Base-by-base conservation (phyloP, 768 basidiomycete genomes). In the Podaxis sp. region DNA sequence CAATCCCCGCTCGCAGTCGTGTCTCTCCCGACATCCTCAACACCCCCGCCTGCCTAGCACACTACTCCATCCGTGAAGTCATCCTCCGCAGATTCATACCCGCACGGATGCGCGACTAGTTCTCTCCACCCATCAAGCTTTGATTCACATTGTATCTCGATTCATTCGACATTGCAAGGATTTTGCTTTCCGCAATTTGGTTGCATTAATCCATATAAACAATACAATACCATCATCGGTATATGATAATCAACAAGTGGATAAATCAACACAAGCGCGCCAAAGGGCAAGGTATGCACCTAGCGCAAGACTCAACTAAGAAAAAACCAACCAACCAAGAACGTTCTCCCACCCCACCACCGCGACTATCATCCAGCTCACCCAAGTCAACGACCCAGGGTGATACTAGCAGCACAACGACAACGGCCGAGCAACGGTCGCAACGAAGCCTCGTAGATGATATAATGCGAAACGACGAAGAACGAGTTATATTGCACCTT, bases 21-120 rank as follows among this genome's bases (percentile, higher is more conserved):
- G 66, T 89, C 1, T 77, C 85, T 1, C 65, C 72, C 5, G 75
- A 82, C 15, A 70, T 85, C 1, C 78, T 94, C 15, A 73, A 80
- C 4, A 86, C 90, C 0, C 95, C 95, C 2, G 87, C 87, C 5
- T 91, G 87, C 71, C 76, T 97, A 17, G 74, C 84, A 44, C 82
- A 89, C 60, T 97, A 93, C 69, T 87, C 88, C 4, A 82, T 99
- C 5, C 79, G 90, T 48, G 97, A 99, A 72, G 91, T 98, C 2
- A 83, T 88, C 1, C 72, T 96, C 1, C 82, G 93, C 30, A 80
- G 96, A 42, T 98, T 96, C 72, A 86, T 96, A 44, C 95, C 96
- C 1, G 92, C 95, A 0, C 81, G 96, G 13, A 95, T 96, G 94
- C 86, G 96, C 26, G 93, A 95, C 75, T 96, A 48, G 28, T 4